Evolutionary conservation across 2,329 filamentous ascomycete species (phyloP).

Genomic region (Teratosphaeria viscida): DNA sequence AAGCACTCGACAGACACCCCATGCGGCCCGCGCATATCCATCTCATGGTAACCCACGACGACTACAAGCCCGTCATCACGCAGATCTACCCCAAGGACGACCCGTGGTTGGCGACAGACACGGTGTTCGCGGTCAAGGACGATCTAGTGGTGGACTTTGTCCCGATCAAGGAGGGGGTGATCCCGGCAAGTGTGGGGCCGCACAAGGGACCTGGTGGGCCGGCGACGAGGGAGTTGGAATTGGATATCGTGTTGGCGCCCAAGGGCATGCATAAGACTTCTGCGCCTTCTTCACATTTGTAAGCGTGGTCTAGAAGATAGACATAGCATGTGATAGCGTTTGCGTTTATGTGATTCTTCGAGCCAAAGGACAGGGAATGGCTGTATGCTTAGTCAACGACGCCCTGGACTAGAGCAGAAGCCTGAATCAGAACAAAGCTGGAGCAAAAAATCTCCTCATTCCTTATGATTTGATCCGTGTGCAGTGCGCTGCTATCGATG

Average conservation of each 20-base stretch:
- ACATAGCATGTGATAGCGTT: not conserved
- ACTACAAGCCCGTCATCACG: constrained; percentile 47
- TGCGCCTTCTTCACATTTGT: not conserved
- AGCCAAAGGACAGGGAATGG: not conserved
- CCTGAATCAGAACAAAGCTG: not conserved
- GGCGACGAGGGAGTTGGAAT: constrained; percentile 41
- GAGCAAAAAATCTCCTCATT: not conserved
- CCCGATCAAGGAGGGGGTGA: constrained; percentile 34
- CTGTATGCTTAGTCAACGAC: not conserved
- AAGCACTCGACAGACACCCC: constrained; percentile 46
- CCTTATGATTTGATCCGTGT: not conserved
- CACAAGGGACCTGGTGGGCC: constrained; percentile 23
- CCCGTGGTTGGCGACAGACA: constrained; percentile 47
- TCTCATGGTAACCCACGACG: constrained; percentile 43
- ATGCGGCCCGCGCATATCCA: constrained; percentile 54
- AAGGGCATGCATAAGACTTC: constrained; percentile 8
- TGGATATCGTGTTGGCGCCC: constrained; percentile 49
- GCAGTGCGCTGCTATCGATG: not conserved
- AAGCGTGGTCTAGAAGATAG: not conserved
- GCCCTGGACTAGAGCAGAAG: too few relatives aligned
- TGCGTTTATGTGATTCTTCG: not conserved
- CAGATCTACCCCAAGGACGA: constrained; percentile 51
- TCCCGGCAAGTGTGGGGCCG: constrained; percentile 40
- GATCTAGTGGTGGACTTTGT: constrained; percentile 49
- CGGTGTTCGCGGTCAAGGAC: constrained; percentile 53